Evolutionary conservation across 2,329 filamentous ascomycete species (phyloP), one percentile per base, ranked within the genome.

Genomic region (Hansfordia pulvinata): DNA sequence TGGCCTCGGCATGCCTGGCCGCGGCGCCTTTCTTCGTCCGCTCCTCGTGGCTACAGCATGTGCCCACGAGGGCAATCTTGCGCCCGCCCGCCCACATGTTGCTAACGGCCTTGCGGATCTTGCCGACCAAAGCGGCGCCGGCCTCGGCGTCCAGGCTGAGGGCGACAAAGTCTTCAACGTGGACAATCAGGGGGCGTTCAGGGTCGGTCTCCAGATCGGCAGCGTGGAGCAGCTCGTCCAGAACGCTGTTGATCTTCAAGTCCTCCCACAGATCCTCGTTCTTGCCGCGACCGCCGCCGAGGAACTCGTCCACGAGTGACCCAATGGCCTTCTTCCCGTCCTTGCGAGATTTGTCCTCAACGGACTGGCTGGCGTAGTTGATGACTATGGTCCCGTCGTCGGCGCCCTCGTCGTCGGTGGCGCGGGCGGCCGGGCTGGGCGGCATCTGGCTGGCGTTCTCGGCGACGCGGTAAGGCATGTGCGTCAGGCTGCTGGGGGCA

Each of bases 141-240:
- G 29, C 35, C 31, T 83, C 73, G 5, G 66, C 49, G 1, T 79
- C 76, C 43, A 69, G 67, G 39, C 66, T 71, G 7, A 98, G 61
- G 35, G 92, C 82, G 28, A 80, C 73, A 42, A 84, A 80, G 46
- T 96, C 83, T 44, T 80, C 71, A 9, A 93, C 56, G 39, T 83
- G 83, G 20, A 92, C 61, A 31, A 96, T 75, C 6, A 85, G 62
- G 14, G 62, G 62, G 13, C 47, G 61, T 39, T 45, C 41, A 6
- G 36, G 24, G 16, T 37, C 33, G n/a, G n/a, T n/a, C 5, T 47
- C 38, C 12, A 47, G 36, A 15, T 63, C 52, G 4, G 60, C 56
- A 3, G 62, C 56, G 23, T 54, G 50, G 15, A 75, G 50, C n/a
- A 79, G 50, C 24, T 64, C 56, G 24, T 74, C 67, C 21, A 79